Evolutionary conservation across 2,329 filamentous ascomycete genomes (phyloP).

Genomic region (Onygenales sp.): DNA sequence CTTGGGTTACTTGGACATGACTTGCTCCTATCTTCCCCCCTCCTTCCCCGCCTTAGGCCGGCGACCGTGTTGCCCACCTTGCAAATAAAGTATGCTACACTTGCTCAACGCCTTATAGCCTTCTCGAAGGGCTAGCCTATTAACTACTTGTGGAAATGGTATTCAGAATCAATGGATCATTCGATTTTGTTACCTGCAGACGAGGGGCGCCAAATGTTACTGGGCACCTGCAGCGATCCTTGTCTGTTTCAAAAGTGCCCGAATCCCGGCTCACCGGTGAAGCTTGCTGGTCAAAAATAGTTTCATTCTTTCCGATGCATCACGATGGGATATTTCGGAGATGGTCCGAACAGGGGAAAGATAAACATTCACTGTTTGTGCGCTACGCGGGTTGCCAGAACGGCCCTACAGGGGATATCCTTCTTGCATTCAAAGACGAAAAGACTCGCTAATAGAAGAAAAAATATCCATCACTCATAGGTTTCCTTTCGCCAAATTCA

Average conservation of each 20-base stretch:
- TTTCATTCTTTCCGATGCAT: background rate
- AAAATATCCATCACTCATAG: constrained; percentile 5
- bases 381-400: no score
- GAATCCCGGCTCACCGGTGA: background rate
- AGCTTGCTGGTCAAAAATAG: background rate
- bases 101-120: background rate
- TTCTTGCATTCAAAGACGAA: no score
- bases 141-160: background rate
- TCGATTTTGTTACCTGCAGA: background rate
- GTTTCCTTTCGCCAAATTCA: constrained; percentile 27
- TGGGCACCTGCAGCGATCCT: background rate
- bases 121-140: background rate
- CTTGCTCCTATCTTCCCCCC: no score
- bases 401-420: no score
- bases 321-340: no score
- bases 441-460: background rate
- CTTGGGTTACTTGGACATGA: no score
- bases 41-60: no score
- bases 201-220: background rate
- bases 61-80: background rate
- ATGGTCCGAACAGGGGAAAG: no score
- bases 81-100: background rate
- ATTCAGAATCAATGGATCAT: background rate
- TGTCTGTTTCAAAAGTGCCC: background rate
- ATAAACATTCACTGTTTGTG: no score